A percentile compares a stretch with the other conserved stretches of the same genome.
Evolutionary conservation across 208 protist genomes (phyloP).

Genomic region (Histomonas meleagridis): DNA sequence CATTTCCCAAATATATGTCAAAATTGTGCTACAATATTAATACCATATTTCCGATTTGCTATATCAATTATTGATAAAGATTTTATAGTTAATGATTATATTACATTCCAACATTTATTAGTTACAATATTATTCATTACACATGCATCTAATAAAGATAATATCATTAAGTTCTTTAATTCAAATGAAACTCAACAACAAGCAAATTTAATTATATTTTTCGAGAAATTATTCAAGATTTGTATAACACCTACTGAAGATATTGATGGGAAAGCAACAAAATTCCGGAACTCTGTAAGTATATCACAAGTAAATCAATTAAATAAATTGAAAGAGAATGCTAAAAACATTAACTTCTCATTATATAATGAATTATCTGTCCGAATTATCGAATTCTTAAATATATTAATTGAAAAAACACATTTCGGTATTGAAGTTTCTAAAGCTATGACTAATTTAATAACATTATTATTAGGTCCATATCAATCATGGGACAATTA

Average conservation of each 20-base stretch:
- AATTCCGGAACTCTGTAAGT: not conserved
- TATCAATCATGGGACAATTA: not conserved
- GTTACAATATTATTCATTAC: not conserved
- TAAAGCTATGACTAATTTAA: not conserved
- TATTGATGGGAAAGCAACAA: not conserved
- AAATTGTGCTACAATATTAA: not conserved
- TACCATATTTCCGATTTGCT: not conserved
- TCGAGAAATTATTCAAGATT: not conserved
- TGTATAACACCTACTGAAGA: not conserved
- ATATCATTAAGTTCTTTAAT: not conserved
- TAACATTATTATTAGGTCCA: not conserved
- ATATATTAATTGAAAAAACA: not conserved
- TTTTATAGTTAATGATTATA: not conserved
- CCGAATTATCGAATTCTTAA: not conserved
- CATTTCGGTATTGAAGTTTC: not conserved
- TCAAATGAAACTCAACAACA: no score
- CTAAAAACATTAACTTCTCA: not conserved
- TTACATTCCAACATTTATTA: not conserved
- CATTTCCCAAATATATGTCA: not conserved
- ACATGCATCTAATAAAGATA: not conserved
- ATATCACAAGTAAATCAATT: not conserved
- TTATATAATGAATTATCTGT: constrained; percentile 3
- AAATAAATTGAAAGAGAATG: not conserved
- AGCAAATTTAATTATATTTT: not conserved
- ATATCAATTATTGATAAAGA: not conserved